A percentile compares a stretch with the other conserved stretches of the same genome.
phyloP scores from a whole-genome alignment of 2,329 filamentous ascomycete genomes.

The Lachnellula cervina region DNA sequence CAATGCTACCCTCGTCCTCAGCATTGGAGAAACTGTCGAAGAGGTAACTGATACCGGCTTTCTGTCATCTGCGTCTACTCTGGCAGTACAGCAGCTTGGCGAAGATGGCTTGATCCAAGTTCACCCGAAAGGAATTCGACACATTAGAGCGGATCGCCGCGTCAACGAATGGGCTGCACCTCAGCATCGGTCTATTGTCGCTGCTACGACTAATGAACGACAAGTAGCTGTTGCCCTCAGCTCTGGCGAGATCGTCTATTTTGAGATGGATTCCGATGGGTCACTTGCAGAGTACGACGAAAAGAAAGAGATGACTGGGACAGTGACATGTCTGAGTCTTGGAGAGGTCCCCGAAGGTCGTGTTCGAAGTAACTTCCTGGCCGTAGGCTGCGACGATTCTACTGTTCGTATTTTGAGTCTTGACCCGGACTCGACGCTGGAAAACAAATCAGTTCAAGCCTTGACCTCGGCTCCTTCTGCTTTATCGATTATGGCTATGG shows the following conservation, averaged over 20 bases:
- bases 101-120: slow-evolving; percentile 91
- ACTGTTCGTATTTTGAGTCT: slow-evolving; percentile 90
- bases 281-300: slow-evolving; percentile 91
- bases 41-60: slow-evolving; percentile 94
- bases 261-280: slow-evolving; percentile 92
- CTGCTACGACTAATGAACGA: slow-evolving; percentile 85
- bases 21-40: slow-evolving; percentile 94
- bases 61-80: slow-evolving; percentile 77
- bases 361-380: slow-evolving; percentile 83
- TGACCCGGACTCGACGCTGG: slow-evolving; percentile 82
- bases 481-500: slow-evolving; percentile 90
- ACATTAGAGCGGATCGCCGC: slow-evolving; percentile 70
- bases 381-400: slow-evolving; percentile 94
- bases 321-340: slow-evolving; percentile 89
- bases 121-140: slow-evolving; percentile 91
- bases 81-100: slow-evolving; percentile 90
- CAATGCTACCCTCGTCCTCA: slow-evolving; percentile 84
- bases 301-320: slow-evolving; percentile 90
- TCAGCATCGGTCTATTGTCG: slow-evolving; percentile 90
- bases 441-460: slow-evolving; percentile 92
- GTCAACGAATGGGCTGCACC: slow-evolving; percentile 93
- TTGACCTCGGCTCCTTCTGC: slow-evolving; percentile 85
- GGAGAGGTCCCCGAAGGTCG: slow-evolving; percentile 89
- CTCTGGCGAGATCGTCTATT: slow-evolving; percentile 95
- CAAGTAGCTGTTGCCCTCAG: slow-evolving; percentile 93